phyloP scores from a whole-genome alignment of 257 asterid species.

The Lycium barbarum region DNA sequence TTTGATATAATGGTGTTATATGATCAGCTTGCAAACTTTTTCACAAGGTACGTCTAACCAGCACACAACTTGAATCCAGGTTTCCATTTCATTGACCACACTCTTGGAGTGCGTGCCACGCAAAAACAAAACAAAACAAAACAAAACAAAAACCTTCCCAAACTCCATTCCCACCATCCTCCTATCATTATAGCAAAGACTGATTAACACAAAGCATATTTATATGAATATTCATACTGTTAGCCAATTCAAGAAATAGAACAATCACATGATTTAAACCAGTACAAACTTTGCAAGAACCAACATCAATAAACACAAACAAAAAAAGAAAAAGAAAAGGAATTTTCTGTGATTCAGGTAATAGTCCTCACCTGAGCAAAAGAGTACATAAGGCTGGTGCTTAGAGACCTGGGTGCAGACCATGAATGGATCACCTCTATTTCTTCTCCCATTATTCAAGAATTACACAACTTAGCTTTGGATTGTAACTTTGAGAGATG shows the following conservation, averaged over 20 bases:
- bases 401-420: constrained; percentile 60
- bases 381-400: constrained; percentile 57
- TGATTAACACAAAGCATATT: neutral
- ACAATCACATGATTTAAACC: neutral
- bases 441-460: constrained; percentile 44
- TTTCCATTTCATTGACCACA: too few species aligned
- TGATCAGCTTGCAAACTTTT: too few species aligned
- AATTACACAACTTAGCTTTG: neutral
- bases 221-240: neutral
- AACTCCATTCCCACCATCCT: neutral
- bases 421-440: constrained; percentile 53
- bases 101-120: too few species aligned
- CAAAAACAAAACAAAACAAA: too few species aligned
- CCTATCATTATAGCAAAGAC: neutral
- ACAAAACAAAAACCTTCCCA: neutral
- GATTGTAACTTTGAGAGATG: neutral
- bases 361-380: constrained; percentile 48
- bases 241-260: neutral
- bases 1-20: too few species aligned
- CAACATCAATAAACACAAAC: neutral
- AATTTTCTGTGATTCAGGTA: neutral
- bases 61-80: neutral
- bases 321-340: neutral
- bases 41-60: too few species aligned
- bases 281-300: neutral